Evolutionary conservation across 805 yeast genomes (phyloP).

Genomic region (Tetrapisispora pingtungensis): DNA sequence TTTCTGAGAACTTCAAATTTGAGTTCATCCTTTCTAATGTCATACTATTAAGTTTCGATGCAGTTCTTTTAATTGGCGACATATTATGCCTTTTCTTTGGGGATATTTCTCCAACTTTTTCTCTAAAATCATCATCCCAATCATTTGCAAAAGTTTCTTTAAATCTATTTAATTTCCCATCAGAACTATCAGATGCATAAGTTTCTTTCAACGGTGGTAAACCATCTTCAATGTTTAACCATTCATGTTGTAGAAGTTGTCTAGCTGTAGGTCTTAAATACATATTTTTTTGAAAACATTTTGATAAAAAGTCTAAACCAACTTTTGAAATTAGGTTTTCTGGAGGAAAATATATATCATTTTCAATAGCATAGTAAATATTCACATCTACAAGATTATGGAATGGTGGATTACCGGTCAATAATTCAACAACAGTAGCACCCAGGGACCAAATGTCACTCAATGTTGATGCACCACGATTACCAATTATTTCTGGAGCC

Average conservation of each 20-base stretch:
- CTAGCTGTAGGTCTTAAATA: constrained; percentile 53
- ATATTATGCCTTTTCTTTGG: constrained; percentile 6
- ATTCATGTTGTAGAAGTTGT: constrained; percentile 53
- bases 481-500: constrained; percentile 91
- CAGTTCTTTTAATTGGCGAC: constrained; percentile 1
- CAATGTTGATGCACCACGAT: constrained; percentile 77
- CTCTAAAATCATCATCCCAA: constrained; percentile 25
- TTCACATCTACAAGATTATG: constrained; percentile 39
- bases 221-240: constrained; percentile 12
- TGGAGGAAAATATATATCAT: constrained; percentile 32
- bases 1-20: not conserved
- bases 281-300: constrained; percentile 68
- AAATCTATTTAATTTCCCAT: constrained; percentile 16
- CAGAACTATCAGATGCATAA: not conserved
- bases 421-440: constrained; percentile 82
- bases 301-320: constrained; percentile 58
- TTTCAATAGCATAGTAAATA: constrained; percentile 32
- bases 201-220: not conserved
- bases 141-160: constrained; percentile 18
- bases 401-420: constrained; percentile 84
- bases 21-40: not conserved
- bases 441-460: constrained; percentile 93
- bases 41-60: not conserved
- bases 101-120: constrained; percentile 9
- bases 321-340: constrained; percentile 28